phyloP scores from a whole-genome alignment of 2,329 filamentous ascomycete genomes.

The Epichloe sp. region DNA sequence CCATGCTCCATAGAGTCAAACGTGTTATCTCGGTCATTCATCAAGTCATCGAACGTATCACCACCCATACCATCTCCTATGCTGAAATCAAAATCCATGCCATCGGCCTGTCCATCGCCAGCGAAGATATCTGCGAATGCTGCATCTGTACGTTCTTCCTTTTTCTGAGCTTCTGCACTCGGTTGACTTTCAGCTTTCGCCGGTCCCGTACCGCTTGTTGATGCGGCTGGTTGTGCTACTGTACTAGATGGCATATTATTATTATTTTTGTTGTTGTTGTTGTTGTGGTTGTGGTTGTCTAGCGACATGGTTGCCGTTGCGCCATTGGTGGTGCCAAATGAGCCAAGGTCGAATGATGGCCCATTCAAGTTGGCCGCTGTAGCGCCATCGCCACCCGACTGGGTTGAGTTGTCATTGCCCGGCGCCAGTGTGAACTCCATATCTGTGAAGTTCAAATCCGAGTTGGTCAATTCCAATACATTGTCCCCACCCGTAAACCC shows the following conservation, averaged over 20 bases:
- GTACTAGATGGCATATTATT: conserved; percentile 17
- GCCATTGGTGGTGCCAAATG: conserved; percentile 25
- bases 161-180: conserved; percentile 14
- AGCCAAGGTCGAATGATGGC: conserved; percentile 31
- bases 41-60: conserved; percentile 38
- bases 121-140: conserved; percentile 34
- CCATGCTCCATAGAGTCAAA: conserved; percentile 30
- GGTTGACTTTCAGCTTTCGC: conserved; percentile 2
- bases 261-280: conserved; percentile 3
- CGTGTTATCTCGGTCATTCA: conserved; percentile 26
- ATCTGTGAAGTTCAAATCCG: conserved; percentile 39
- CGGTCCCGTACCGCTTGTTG: conserved; percentile 5
- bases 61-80: conserved; percentile 17
- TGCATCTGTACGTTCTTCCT: conserved; percentile 14
- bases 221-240: conserved; percentile 7
- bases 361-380: conserved; percentile 16
- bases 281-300: conserved; percentile 7
- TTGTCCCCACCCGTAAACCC: conserved; percentile 9
- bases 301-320: conserved; percentile 16
- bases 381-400: conserved; percentile 6
- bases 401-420: conserved; percentile 16
- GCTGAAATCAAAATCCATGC: conserved; percentile 22
- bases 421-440: conserved; percentile 44
- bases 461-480: conserved; percentile 11
- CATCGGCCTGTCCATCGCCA: conserved; percentile 27